Evolutionary conservation across 2,329 filamentous ascomycete species (phyloP).

Genomic region (Botrytis paeoniae): DNA sequence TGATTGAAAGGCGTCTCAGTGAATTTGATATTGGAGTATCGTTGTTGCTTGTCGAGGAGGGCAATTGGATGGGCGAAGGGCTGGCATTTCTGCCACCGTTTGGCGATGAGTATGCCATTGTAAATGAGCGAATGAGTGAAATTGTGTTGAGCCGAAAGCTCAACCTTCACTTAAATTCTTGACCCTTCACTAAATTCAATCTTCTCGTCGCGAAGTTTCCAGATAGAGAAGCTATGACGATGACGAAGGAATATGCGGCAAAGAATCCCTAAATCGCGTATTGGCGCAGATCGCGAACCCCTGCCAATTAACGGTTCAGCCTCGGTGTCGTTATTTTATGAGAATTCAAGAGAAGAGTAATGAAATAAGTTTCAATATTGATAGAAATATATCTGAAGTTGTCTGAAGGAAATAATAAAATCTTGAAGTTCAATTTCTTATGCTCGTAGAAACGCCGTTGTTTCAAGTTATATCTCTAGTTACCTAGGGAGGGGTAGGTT

Average conservation of each 20-base stretch:
- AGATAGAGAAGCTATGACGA: slow-evolving; percentile 17
- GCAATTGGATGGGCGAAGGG: slow-evolving; percentile 15
- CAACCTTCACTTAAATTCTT: slow-evolving; percentile 11
- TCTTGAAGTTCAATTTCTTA: neutral
- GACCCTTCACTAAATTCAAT: slow-evolving; percentile 9
- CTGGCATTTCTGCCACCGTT: slow-evolving; percentile 23
- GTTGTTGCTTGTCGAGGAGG: slow-evolving; percentile 28
- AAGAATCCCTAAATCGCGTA: neutral
- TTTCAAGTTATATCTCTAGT: slow-evolving; percentile 7
- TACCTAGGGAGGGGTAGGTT: neutral
- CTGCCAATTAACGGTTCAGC: neutral
- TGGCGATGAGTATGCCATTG: slow-evolving; percentile 20
- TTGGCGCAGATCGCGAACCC: slow-evolving; percentile 7
- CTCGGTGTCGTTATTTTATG: neutral
- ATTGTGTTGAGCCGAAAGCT: slow-evolving; percentile 13
- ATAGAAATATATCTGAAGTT: neutral
- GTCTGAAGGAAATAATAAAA: neutral
- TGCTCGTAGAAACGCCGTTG: neutral
- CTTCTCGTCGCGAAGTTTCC: neutral
- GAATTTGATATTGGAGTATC: slow-evolving; percentile 35
- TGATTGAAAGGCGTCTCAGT: slow-evolving; percentile 43
- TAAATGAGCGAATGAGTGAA: slow-evolving; percentile 4
- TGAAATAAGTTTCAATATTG: neutral
- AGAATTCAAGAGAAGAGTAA: neutral
- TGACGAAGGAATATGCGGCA: slow-evolving; percentile 9